Evolutionary conservation across 2,329 filamentous ascomycete species (phyloP).

Genomic region (Trichoderma semiorbis): DNA sequence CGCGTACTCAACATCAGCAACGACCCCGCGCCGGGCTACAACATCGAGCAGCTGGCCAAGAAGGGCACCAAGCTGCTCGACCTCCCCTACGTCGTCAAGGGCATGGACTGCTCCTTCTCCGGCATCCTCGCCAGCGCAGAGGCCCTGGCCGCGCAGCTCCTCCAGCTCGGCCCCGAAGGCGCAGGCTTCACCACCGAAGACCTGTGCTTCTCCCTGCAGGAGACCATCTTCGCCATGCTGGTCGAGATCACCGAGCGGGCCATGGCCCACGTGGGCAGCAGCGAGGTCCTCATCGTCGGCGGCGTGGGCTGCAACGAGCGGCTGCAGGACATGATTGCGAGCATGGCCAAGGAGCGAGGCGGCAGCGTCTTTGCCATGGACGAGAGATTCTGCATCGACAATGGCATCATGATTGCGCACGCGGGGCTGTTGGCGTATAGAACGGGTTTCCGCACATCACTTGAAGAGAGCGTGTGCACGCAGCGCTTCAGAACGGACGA

Average conservation of each 20-base stretch:
- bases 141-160: constrained; percentile 68
- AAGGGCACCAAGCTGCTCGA: constrained; percentile 74
- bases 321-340: constrained; percentile 96
- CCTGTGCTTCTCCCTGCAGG: constrained; percentile 90
- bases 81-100: constrained; percentile 93
- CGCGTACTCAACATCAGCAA: constrained; percentile 88
- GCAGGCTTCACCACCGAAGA: constrained; percentile 72
- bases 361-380: constrained; percentile 93
- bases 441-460: constrained; percentile 71
- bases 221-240: constrained; percentile 94
- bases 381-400: constrained; percentile 97
- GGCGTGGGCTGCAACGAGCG: constrained; percentile 95
- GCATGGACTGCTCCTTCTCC: constrained; percentile 97
- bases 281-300: constrained; percentile 89
- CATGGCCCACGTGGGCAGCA: constrained; percentile 93
- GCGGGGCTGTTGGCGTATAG: constrained; percentile 82
- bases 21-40: constrained; percentile 94
- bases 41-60: constrained; percentile 89
- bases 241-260: constrained; percentile 98
- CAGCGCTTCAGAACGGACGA: constrained; percentile 81
- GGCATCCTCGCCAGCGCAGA: constrained; percentile 86
- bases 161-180: constrained; percentile 42
- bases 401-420: constrained; percentile 99
- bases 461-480: constrained; percentile 81
- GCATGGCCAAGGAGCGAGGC: constrained; percentile 85